Evolutionary conservation across 495 filamentous ascomycete genomes (phyloP).

Genomic region (Neurospora tetraspora): DNA sequence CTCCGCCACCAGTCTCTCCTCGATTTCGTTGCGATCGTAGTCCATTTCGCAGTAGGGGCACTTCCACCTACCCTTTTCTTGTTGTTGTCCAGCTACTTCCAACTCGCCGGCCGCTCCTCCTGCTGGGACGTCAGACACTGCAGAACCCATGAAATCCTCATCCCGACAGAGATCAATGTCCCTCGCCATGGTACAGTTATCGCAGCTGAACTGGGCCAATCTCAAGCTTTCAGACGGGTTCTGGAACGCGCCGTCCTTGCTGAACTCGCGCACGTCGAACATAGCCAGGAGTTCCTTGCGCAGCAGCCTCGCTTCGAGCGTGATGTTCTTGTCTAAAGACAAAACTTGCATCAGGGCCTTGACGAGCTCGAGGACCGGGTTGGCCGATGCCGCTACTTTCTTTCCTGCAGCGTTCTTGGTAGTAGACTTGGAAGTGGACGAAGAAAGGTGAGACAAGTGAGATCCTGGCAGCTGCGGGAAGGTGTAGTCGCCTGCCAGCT

Average conservation of each 20-base stretch:
- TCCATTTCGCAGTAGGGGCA: constrained; percentile 69
- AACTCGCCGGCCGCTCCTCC: constrained; percentile 6
- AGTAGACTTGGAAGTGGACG: not conserved
- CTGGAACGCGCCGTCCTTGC: constrained; percentile 69
- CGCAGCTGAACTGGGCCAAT: constrained; percentile 69
- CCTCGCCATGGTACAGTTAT: constrained; percentile 74
- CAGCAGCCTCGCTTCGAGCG: constrained; percentile 73
- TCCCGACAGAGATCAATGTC: constrained; percentile 95
- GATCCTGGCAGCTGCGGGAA: constrained; percentile 83
- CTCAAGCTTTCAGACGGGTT: constrained; percentile 73
- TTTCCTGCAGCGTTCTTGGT: not conserved
- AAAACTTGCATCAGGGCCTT: constrained; percentile 87
- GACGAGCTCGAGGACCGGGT: constrained; percentile 80
- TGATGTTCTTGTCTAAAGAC: constrained; percentile 77
- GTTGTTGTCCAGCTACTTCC: constrained; percentile 4
- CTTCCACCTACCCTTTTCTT: constrained; percentile 51
- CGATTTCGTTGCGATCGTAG: constrained; percentile 65
- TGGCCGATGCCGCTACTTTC: constrained; percentile 39
- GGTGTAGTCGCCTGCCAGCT: constrained; percentile 73
- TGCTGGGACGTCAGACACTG: not conserved
- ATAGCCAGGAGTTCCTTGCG: constrained; percentile 80
- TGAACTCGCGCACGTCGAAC: constrained; percentile 92
- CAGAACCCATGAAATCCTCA: constrained; percentile 56
- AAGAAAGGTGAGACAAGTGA: constrained; percentile 27
- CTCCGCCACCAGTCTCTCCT: constrained; percentile 71